phyloP scores from a whole-genome alignment of 768 basidiomycete species.

The Tylopilus sp. region DNA sequence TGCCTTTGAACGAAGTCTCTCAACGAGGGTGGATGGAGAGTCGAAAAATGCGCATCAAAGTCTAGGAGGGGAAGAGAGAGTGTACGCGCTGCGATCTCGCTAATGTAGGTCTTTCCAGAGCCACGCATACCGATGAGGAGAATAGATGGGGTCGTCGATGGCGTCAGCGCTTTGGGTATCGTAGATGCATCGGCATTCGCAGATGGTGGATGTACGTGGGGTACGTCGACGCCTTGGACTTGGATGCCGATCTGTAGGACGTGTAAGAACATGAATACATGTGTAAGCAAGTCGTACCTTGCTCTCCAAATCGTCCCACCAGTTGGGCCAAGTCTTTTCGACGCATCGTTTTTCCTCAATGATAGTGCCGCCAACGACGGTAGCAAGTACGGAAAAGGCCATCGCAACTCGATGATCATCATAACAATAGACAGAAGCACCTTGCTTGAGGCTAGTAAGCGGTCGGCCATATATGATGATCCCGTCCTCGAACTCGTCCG shows the following conservation, averaged over 20 bases:
- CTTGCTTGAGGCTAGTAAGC: constrained; percentile 53
- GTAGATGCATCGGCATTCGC: constrained; percentile 42
- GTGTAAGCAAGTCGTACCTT: constrained; percentile 52
- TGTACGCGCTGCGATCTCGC: constrained; percentile 67
- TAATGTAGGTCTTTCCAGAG: constrained; percentile 90
- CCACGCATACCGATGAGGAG: constrained; percentile 95
- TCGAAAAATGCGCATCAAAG: constrained; percentile 77
- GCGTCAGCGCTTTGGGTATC: constrained; percentile 6
- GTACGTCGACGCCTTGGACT: constrained; percentile 81
- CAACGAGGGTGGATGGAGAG: constrained; percentile 56
- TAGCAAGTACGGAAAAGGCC: constrained; percentile 90
- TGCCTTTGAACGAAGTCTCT: constrained; percentile 74
- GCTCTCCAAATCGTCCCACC: constrained; percentile 98
- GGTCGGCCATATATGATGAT: constrained; percentile 85
- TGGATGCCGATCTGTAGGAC: constrained; percentile 74
- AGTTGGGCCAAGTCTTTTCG: constrained; percentile 99
- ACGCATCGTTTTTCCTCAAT: constrained; percentile 97
- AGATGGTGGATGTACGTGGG: constrained; percentile 30
- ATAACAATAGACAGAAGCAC: constrained; percentile 90
- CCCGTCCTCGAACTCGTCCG: constrained; percentile 89
- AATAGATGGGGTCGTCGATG: constrained; percentile 51
- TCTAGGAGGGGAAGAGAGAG: constrained; percentile 79
- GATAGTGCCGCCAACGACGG: constrained; percentile 68
- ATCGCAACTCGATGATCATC: constrained; percentile 99
- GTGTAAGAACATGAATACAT: not conserved